phyloP scores from a whole-genome alignment of 345 rosid species.

The Populus nigra region DNA sequence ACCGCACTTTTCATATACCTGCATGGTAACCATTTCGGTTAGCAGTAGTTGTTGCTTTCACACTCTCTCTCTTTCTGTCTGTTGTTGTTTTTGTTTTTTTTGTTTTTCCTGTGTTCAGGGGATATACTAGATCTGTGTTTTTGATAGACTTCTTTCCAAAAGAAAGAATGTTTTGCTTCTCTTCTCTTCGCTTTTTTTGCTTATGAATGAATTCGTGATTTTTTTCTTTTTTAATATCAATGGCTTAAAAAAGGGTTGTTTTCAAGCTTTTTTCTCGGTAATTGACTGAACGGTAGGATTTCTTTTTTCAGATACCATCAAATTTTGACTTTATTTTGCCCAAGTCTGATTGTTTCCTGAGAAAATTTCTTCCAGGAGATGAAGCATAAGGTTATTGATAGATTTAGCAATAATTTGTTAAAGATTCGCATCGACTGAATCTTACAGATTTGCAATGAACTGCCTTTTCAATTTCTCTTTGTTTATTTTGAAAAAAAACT shows the following conservation, averaged over 20 bases:
- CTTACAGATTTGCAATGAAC: not conserved
- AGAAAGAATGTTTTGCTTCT: not conserved
- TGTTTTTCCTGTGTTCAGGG: not conserved
- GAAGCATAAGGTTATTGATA: not conserved
- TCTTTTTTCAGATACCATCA: not conserved
- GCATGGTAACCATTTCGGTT: not conserved
- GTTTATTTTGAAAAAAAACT: not conserved
- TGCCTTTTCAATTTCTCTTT: not conserved
- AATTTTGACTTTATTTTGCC: not conserved
- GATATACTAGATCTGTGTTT: not conserved
- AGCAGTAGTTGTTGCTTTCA: not conserved
- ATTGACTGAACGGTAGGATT: not conserved
- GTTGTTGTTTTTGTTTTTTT: too few relatives aligned
- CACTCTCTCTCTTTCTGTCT: not conserved
- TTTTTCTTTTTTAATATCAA: not conserved
- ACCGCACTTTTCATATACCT: not conserved
- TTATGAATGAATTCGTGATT: not conserved
- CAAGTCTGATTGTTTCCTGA: conserved; percentile 7
- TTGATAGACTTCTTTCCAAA: not conserved
- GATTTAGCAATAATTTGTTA: not conserved
- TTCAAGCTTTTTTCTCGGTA: not conserved
- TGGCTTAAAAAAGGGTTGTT: not conserved
- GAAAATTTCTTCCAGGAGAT: not conserved
- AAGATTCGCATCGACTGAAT: not conserved
- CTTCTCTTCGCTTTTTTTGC: not conserved